Conservation (phyloP, 768 basidiomycete species). For the Russula griseocarnosa region DNA sequence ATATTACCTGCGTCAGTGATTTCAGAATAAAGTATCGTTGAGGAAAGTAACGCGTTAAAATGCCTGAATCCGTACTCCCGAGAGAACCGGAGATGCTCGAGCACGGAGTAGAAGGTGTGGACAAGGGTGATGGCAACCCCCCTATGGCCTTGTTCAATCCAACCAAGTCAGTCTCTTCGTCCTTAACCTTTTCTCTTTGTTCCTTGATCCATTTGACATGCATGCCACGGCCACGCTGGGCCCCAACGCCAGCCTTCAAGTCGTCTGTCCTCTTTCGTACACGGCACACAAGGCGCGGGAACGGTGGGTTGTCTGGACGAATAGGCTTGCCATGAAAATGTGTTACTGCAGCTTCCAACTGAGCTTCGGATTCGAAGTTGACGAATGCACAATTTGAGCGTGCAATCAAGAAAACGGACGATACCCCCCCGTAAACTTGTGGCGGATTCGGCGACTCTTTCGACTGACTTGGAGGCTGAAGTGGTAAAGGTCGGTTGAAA, state of each 20-base stretch:
- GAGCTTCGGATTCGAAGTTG: conserved; percentile 67
- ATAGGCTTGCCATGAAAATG: conserved; percentile 70
- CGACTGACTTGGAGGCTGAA: conserved; percentile 16
- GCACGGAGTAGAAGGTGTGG: conserved; percentile 33
- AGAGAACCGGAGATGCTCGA: conserved; percentile 65
- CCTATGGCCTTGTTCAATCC: conserved; percentile 26
- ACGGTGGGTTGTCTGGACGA: conserved; percentile 65
- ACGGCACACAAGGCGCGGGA: conserved; percentile 79
- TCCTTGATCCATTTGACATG: conserved; percentile 81
- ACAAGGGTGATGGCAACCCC: conserved; percentile 34
- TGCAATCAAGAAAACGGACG: conserved; percentile 89
- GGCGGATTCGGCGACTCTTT: conserved; percentile 19
- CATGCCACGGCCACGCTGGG: conserved; percentile 80
- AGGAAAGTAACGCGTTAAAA: conserved; percentile 74
- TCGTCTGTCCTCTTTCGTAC: conserved; percentile 80
- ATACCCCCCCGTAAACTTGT: conserved; percentile 49
- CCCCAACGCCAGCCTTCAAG: conserved; percentile 84
- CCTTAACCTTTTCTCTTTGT: conserved; percentile 41
- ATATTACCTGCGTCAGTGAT: conserved; percentile 69
- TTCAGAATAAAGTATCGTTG: conserved; percentile 92
- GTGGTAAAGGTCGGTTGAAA: conserved; percentile 48
- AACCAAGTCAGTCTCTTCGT: conserved; percentile 19
- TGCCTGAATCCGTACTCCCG: conserved; percentile 79
- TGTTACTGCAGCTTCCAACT: conserved; percentile 62
- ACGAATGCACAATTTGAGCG: conserved; percentile 94